A percentile compares a stretch with the other conserved stretches of the same genome.
Evolutionary conservation across 495 filamentous ascomycete species (phyloP).

Genomic region (Articulospora tetracladia): DNA sequence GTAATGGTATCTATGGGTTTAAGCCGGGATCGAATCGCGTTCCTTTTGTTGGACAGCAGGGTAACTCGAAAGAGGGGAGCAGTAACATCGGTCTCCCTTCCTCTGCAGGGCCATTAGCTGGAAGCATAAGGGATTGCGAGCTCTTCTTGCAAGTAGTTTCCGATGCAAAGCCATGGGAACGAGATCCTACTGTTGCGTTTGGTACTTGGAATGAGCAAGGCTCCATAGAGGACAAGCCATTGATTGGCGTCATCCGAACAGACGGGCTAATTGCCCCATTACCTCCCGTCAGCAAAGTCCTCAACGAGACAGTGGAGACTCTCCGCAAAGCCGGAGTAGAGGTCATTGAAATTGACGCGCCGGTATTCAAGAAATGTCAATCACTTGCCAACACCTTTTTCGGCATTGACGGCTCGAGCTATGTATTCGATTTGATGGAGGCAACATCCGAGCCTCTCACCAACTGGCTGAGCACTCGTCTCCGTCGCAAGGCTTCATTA

Average conservation of each 20-base stretch:
- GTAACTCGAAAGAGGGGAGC: slow-evolving; percentile 25
- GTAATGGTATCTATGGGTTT: slow-evolving; percentile 53
- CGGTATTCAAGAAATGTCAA: slow-evolving; percentile 48
- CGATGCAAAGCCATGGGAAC: slow-evolving; percentile 33
- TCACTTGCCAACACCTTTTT: slow-evolving; percentile 54
- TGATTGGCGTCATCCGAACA: slow-evolving; percentile 51
- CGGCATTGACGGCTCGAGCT: slow-evolving; percentile 47
- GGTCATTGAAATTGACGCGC: slow-evolving; percentile 49
- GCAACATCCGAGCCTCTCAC: slow-evolving; percentile 51
- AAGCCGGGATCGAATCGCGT: slow-evolving; percentile 57
- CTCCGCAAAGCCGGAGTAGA: slow-evolving; percentile 44
- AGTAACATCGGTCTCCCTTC: slow-evolving; percentile 25
- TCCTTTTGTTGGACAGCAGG: slow-evolving; percentile 39
- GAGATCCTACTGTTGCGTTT: slow-evolving; percentile 35
- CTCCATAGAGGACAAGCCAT: slow-evolving; percentile 30
- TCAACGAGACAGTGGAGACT: slow-evolving; percentile 45
- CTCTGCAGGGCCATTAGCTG: slow-evolving; percentile 40
- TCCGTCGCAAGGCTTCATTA: slow-evolving; percentile 39
- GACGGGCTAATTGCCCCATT: slow-evolving; percentile 57
- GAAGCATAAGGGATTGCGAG: slow-evolving; percentile 35
- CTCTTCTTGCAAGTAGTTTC: slow-evolving; percentile 37
- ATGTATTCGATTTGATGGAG: slow-evolving; percentile 52
- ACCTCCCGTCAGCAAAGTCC: slow-evolving; percentile 49
- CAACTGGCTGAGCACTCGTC: slow-evolving; percentile 50
- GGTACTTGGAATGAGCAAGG: slow-evolving; percentile 33